Evolutionary conservation across 2,329 filamentous ascomycete species (phyloP), one percentile per base, ranked within the genome.

Genomic region (Didymella glomerata): DNA sequence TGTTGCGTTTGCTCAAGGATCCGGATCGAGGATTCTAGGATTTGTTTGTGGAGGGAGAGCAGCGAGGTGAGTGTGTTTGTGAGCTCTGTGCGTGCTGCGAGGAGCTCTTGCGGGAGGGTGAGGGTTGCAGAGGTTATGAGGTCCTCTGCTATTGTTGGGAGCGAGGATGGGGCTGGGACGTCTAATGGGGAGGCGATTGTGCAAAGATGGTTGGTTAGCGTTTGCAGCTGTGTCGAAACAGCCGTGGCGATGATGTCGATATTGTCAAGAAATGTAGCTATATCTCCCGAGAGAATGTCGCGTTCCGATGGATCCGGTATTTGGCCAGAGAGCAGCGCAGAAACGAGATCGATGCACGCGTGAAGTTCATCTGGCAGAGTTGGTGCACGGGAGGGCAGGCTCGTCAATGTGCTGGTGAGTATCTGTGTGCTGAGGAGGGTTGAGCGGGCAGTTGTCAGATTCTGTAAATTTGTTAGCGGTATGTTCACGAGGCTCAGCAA

Each of bases 1-100:
- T 83, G 80, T 34, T 81, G 77, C 0, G 76, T 80, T 60, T 82
- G 81, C 65, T 84, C 81, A 8, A 83, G 74, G 32, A 77, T 74
- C 16, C 72, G 73, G 48, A 83, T 79, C 38, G 69, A 66, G n/a
- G 70, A 66, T 41, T 76, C 71, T 11, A 81, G 71, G 18, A 79
- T 62, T 20, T 70, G 45, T 27, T 76, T 74, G 61, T 82, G 78
- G 0, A 74, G 63, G 3, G 61, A 48, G 7, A 81, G 76, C 1
- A 81, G 64, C 1, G 66, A 41, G 1, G 71, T 67, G 2, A 72
- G 58, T 5, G 74, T 70, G 18, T 78, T 71, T 2, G 78, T 72
- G 5, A 81, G 68, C 4, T 69, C 46, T 0, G 75, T 63, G 14
- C 74, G 76, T 1, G 71, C 63, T 5, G 58, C 22, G 13, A 72